Percentiles rank a stretch among this genome's conserved stretches.
Conservation (phyloP, 495 filamentous ascomycete species). For the Neurospora sublineolata region DNA sequence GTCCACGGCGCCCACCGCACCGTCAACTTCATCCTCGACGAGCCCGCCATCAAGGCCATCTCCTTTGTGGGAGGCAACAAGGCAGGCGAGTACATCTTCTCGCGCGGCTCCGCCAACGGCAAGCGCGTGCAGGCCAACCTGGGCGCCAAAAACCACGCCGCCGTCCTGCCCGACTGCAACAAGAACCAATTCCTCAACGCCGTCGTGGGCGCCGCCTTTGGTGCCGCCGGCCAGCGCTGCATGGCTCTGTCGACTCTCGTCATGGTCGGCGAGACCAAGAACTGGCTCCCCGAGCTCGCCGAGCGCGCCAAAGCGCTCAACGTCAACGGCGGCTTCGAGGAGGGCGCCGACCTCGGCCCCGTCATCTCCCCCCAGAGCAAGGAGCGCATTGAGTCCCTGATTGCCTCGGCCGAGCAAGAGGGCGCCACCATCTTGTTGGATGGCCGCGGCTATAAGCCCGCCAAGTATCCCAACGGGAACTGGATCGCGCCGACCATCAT, state of each 20-base stretch:
- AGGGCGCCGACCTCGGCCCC: conserved; percentile 88
- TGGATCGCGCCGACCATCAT: conserved; percentile 94
- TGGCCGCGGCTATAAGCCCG: conserved; percentile 74
- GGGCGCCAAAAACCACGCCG: conserved; percentile 97
- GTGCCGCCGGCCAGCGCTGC: conserved; percentile 92
- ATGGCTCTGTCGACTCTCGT: conserved; percentile 94
- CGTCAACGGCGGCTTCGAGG: conserved; percentile 90
- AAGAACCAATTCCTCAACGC: conserved; percentile 96
- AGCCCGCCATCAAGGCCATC: conserved; percentile 93
- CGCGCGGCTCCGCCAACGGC: conserved; percentile 84
- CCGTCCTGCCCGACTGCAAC: conserved; percentile 90
- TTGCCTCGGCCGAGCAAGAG: conserved; percentile 81
- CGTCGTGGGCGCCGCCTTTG: conserved; percentile 89
- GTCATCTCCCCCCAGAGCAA: conserved; percentile 91
- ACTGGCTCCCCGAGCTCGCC: conserved; percentile 84
- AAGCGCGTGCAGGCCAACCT: conserved; percentile 93
- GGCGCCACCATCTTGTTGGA: conserved; percentile 93
- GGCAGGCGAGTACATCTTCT: conserved; percentile 94
- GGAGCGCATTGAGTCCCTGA: conserved; percentile 78
- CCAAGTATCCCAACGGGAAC: conserved; percentile 94
- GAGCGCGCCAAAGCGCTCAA: conserved; percentile 82
- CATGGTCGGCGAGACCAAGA: conserved; percentile 86
- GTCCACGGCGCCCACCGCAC: conserved; percentile 84
- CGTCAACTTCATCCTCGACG: conserved; percentile 96
- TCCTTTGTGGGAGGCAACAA: conserved; percentile 95